Conservation (phyloP, 148 eudicot species). For the Silene uniflora region DNA sequence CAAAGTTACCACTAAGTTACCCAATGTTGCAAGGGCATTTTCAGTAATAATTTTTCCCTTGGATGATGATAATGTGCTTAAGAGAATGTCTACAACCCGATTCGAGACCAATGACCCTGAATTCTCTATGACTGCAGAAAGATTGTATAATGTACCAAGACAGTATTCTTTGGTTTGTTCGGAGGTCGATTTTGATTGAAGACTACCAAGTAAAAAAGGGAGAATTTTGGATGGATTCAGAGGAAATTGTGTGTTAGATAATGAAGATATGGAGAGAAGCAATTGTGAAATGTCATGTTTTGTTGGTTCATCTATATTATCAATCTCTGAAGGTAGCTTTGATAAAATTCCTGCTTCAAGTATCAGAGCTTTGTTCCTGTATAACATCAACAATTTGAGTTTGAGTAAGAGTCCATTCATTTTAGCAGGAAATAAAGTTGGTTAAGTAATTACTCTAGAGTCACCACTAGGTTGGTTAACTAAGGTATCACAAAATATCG, state of each 20-base stretch:
- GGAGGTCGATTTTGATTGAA: conserved; percentile 44
- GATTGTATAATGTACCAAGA: conserved; percentile 54
- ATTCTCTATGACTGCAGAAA: conserved; percentile 59
- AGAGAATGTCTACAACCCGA: conserved; percentile 37
- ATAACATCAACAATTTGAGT: background rate
- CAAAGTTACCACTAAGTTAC: conserved; percentile 65
- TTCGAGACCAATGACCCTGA: conserved; percentile 39
- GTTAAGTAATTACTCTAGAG: background rate
- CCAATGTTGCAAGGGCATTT: conserved; percentile 64
- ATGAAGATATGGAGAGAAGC: conserved; percentile 53
- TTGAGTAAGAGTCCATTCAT: background rate
- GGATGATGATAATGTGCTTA: conserved; percentile 38
- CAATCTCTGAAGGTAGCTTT: conserved; percentile 41
- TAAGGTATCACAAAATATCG: background rate
- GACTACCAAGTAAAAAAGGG: conserved; percentile 38
- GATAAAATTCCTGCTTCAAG: conserved; percentile 78
- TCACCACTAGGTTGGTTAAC: background rate
- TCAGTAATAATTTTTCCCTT: conserved; percentile 45
- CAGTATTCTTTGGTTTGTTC: conserved; percentile 43
- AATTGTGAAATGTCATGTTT: conserved; percentile 50
- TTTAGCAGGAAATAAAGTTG: background rate
- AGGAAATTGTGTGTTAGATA: conserved; percentile 51
- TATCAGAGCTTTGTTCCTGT: conserved; percentile 78
- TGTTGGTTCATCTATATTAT: conserved; percentile 38
- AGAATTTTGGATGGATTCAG: conserved; percentile 42